Percentiles rank a stretch among this genome's conserved stretches.
phyloP scores from a whole-genome alignment of 371 early-diverging fungal genomes.

The Vairimorpha apis region DNA sequence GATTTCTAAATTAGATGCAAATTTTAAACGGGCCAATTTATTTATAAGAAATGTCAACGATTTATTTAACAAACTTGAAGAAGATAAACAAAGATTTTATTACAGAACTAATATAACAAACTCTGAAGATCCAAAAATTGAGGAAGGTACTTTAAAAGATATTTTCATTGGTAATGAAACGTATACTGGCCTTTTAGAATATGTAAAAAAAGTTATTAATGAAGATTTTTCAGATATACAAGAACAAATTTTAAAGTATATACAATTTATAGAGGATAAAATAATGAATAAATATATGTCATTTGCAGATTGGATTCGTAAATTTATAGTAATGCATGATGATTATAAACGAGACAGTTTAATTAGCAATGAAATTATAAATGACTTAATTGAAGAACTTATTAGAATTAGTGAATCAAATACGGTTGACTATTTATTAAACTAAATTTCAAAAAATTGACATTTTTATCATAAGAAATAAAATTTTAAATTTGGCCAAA shows the following conservation, averaged over 20 bases:
- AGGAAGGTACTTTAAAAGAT: slow-evolving; percentile 75
- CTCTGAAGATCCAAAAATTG: slow-evolving; percentile 66
- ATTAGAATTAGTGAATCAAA: slow-evolving; percentile 34
- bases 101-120: slow-evolving; percentile 49
- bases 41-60: slow-evolving; percentile 23
- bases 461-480: background rate
- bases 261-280: slow-evolving; percentile 70
- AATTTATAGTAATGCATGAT: slow-evolving; percentile 77
- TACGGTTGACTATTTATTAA: slow-evolving; percentile 32
- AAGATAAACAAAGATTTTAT: slow-evolving; percentile 25
- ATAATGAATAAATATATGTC: slow-evolving; percentile 41
- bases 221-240: slow-evolving; percentile 67
- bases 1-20: slow-evolving; percentile 74
- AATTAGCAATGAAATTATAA: slow-evolving; percentile 72
- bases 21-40: slow-evolving; percentile 72
- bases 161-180: slow-evolving; percentile 80
- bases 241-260: slow-evolving; percentile 64
- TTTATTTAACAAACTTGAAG: background rate
- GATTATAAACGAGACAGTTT: slow-evolving; percentile 81
- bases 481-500: background rate
- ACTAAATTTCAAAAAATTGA: background rate
- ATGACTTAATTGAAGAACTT: slow-evolving; percentile 67
- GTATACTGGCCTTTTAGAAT: slow-evolving; percentile 36
- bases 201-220: slow-evolving; percentile 39
- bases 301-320: slow-evolving; percentile 72